Evolutionary conservation across 2,329 filamentous ascomycete genomes (phyloP), one percentile per base, ranked within the genome.

Genomic region (Tolypocladium ovalisporum): DNA sequence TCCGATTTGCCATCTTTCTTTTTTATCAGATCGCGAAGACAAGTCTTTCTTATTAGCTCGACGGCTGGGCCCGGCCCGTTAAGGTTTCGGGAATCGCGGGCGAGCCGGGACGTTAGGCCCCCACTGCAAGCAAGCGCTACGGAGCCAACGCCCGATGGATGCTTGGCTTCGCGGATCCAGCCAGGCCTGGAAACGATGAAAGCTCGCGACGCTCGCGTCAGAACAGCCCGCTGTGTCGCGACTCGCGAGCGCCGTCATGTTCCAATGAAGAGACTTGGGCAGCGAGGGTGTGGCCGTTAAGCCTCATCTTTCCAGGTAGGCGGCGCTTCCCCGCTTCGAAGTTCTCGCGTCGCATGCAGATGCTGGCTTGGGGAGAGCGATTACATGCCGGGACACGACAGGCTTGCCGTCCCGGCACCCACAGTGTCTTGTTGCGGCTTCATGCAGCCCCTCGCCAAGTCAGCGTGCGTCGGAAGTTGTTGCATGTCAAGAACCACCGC

Each of bases 291-390:
- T 27, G n/a, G 19, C 24, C 10, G 17, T 58, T 55, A 55, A 58
- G 57, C 59, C 57, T 54, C 57, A 60, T 24, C 17, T 54, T 39
- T 58, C 49, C 29, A 55, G 54, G 58, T 51, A 9, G 51, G 35
- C 35, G 37, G 7, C 44, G 32, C 32, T 54, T 54, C 59, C 56
- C 54, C 44, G 47, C 54, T 52, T 13, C 19, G 12, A n/a, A 10
- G 13, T 8, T 17, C 29, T 3, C 47, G 1, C 6, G 19, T 12
- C 36, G 29, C 42, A 17, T 53, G 34, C 52, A 35, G 52, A 53
- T 53, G n/a, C n/a, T 27, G 15, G 15, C 29, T 5, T n/a, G 27
- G 47, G 47, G 17, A 51, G 10, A 51, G 10, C 6, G 24, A 17
- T 47, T 29, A 24, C 44, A 19, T 17, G 24, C 13, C 19, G 15